Evolutionary conservation across 768 basidiomycete species (phyloP).

Genomic region (Lactarius sanguifluus): DNA sequence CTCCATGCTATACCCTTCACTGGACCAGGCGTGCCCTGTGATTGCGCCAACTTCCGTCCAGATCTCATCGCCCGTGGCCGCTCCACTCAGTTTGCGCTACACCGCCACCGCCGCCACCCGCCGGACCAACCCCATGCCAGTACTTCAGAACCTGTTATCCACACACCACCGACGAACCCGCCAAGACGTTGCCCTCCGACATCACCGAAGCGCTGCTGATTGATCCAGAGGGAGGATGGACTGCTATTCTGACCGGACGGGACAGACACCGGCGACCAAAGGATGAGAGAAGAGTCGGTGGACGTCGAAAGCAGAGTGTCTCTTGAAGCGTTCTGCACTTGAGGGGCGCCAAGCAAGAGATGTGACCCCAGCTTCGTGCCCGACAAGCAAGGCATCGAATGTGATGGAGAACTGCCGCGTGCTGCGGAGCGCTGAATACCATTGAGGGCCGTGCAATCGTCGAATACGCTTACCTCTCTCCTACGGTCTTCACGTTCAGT

Average conservation of each 20-base stretch:
- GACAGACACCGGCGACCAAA: slow-evolving; percentile 82
- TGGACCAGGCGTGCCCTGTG: slow-evolving; percentile 78
- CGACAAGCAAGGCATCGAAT: slow-evolving; percentile 91
- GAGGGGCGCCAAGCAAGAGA: slow-evolving; percentile 79
- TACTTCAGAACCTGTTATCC: slow-evolving; percentile 61
- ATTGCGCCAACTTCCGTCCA: slow-evolving; percentile 84
- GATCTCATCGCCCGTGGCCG: slow-evolving; percentile 36
- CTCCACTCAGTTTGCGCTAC: slow-evolving; percentile 32
- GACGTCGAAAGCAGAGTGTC: slow-evolving; percentile 86
- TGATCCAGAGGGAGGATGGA: slow-evolving; percentile 81
- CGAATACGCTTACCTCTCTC: slow-evolving; percentile 37
- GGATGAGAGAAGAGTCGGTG: slow-evolving; percentile 90
- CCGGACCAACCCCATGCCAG: slow-evolving; percentile 94
- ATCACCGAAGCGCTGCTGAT: slow-evolving; percentile 88
- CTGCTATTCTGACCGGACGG: slow-evolving; percentile 39
- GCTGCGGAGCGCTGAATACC: slow-evolving; percentile 35
- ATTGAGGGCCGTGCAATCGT: not conserved
- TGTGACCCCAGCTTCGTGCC: slow-evolving; percentile 94
- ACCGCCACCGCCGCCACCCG: slow-evolving; percentile 86
- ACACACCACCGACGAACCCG: slow-evolving; percentile 90
- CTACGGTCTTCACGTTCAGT: slow-evolving; percentile 56
- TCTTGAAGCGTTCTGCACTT: slow-evolving; percentile 26
- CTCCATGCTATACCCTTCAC: slow-evolving; percentile 87
- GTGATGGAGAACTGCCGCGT: slow-evolving; percentile 68
- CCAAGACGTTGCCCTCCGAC: slow-evolving; percentile 88